These are phyloP conservation scores for Protea cynaroides DNA, from an alignment of 164 flowering plant genomes.

Conservation along the genomic window DNA sequence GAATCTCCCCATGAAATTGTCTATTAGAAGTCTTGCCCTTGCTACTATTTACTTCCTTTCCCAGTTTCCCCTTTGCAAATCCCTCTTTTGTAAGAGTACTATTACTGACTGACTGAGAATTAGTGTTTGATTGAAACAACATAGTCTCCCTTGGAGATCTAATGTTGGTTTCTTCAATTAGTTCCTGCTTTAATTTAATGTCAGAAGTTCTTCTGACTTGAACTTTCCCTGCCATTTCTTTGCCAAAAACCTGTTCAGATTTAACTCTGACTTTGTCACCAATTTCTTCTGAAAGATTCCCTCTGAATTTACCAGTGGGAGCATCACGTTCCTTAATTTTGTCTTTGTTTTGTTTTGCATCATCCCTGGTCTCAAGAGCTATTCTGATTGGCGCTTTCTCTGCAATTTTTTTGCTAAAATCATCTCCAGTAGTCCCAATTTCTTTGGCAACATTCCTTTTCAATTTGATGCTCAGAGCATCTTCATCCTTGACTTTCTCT, in stretches of 20 bases:
- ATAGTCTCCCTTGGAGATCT: not conserved
- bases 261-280: not conserved
- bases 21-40: constrained; percentile 8
- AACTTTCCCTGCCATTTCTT: not conserved
- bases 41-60: not conserved
- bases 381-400: not conserved
- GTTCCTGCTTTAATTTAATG: constrained; percentile 2
- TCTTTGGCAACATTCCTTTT: not conserved
- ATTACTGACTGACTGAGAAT: not conserved
- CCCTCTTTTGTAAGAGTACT: not conserved
- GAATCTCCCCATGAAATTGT: constrained; percentile 9
- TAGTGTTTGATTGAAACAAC: not conserved
- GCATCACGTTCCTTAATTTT: constrained; percentile 6
- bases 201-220: constrained; percentile 1
- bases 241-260: not conserved
- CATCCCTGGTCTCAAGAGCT: not conserved
- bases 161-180: not conserved
- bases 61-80: constrained; percentile 1
- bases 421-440: not conserved
- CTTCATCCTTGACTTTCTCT: not conserved
- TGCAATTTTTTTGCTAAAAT: not conserved
- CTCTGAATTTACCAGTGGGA: constrained; percentile 3
- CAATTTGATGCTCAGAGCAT: not conserved
- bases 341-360: not conserved
- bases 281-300: constrained; percentile 2